These are phyloP conservation scores for Astragalus membranaceus DNA, from an alignment of 306 rosid species.

Conservation along the genomic window DNA sequence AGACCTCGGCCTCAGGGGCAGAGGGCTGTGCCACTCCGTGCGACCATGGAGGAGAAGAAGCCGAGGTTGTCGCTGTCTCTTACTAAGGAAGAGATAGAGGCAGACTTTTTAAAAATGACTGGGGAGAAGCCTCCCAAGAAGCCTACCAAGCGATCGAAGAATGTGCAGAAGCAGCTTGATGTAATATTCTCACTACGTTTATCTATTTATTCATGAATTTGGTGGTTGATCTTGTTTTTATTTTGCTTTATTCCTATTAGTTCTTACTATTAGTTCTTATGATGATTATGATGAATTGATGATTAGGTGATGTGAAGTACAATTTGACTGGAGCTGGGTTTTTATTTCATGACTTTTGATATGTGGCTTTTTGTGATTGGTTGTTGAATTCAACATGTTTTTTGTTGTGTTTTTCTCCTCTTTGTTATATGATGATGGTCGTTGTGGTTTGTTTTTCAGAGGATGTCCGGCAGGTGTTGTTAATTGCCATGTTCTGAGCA, in stretches of 20 bases:
- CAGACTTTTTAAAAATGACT: constrained; percentile 26
- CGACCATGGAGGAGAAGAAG: not conserved
- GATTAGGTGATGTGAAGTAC: not conserved
- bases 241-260: not conserved
- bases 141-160: constrained; percentile 21
- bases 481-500: not conserved
- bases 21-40: too few relatives aligned
- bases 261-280: not conserved
- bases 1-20: not conserved
- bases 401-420: too few relatives aligned
- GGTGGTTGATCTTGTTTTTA: not conserved
- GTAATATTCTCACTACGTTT: constrained; percentile 14
- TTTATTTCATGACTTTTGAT: too few relatives aligned
- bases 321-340: too few relatives aligned
- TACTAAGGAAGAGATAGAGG: constrained; percentile 30
- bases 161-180: constrained; percentile 26
- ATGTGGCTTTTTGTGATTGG: too few relatives aligned
- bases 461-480: not conserved
- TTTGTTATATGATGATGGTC: not conserved
- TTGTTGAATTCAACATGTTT: too few relatives aligned
- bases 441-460: too few relatives aligned
- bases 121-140: constrained; percentile 26
- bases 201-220: not conserved
- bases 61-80: not conserved
- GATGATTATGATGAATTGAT: not conserved